phyloP scores from a whole-genome alignment of 2,329 filamentous ascomycete species.

The Coniochaeta pulveracea region DNA sequence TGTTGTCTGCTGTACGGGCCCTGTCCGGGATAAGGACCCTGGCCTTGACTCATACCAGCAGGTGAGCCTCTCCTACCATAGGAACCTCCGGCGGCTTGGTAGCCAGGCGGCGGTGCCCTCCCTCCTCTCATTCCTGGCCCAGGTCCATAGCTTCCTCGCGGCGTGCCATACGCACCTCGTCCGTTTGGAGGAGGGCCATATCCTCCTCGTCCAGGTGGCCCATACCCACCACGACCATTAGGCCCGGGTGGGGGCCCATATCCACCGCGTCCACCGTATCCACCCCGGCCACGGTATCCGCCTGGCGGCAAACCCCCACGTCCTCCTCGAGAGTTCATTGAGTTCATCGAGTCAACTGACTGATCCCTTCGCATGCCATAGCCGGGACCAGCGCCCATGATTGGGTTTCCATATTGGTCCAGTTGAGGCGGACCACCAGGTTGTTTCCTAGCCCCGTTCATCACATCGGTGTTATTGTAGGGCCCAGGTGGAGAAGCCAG shows the following conservation, averaged over 20 bases:
- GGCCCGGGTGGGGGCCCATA: slow-evolving; percentile 25
- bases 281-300: slow-evolving; percentile 40
- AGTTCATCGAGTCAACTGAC: slow-evolving; percentile 35
- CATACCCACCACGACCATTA: slow-evolving; percentile 20
- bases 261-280: slow-evolving; percentile 27
- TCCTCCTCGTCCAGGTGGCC: slow-evolving; percentile 19
- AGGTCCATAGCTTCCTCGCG: slow-evolving; percentile 19
- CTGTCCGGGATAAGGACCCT: slow-evolving; percentile 22
- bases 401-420: slow-evolving; percentile 56
- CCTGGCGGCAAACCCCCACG: slow-evolving; percentile 31
- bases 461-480: slow-evolving; percentile 18
- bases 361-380: slow-evolving; percentile 35
- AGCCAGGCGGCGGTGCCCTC: slow-evolving; percentile 31
- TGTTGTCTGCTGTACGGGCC: slow-evolving; percentile 18
- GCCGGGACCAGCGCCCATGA: slow-evolving; percentile 28
- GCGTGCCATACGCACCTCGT: slow-evolving; percentile 35
- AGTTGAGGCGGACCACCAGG: slow-evolving; percentile 14
- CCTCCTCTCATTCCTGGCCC: slow-evolving; percentile 23
- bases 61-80: slow-evolving; percentile 27
- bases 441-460: slow-evolving; percentile 26
- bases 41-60: too few species aligned
- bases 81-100: slow-evolving; percentile 21
- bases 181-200: slow-evolving; percentile 31
- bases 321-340: slow-evolving; percentile 41
- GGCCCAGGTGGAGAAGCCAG: slow-evolving; percentile 23